Base-by-base conservation (phyloP, 2,329 filamentous ascomycete genomes). In the Hypoxylon sp. region DNA sequence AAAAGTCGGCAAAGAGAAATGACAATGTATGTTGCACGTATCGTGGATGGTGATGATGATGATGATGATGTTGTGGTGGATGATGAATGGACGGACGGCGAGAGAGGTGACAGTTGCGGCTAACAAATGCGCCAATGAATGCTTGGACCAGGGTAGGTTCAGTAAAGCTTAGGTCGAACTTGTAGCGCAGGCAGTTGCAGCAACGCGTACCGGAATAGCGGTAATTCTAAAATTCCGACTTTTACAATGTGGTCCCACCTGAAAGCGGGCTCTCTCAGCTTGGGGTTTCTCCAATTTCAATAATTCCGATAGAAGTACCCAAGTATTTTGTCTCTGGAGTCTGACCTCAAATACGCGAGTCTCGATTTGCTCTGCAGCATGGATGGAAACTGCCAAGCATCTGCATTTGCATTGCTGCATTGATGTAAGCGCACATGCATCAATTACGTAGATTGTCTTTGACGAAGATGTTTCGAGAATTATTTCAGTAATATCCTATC, bases 151-250 rank as follows among this genome's bases (percentile, higher is more conserved):
- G 49, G 54, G 44, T 26, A 43, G 29, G 31, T 36, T 35, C 36
- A 43, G 31, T 31, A 35, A 42, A 51, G 45, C 36, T 46, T 43
- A 44, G 46, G 8, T 31, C 3, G 29, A 23, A 30, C 44, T 31
- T n/a, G n/a, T n/a, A 26, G 36, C 35, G 36, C 40, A 64, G 63
- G 63, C 63, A 63, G 63, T 45, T 44, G 37, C 49, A 55, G 45
- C 41, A 58, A 65, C 61, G 59, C 62, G 61, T 64, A 50, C 57
- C 61, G 57, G 63, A 52, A 29, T 37, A n/a, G 9, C 59, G 62
- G 62, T 16, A 2, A 51, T 60, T 61, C 55, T 60, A 53, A 61
- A 56, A 13, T 60, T 57, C 63, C 60, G 62, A 12, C 17, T 5
- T 7, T 35, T 3, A 4, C 5, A 12, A 43, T 15, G 35, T 15